Base-by-base conservation (phyloP, 2,329 filamentous ascomycete species). In the Aulographum hederae region DNA sequence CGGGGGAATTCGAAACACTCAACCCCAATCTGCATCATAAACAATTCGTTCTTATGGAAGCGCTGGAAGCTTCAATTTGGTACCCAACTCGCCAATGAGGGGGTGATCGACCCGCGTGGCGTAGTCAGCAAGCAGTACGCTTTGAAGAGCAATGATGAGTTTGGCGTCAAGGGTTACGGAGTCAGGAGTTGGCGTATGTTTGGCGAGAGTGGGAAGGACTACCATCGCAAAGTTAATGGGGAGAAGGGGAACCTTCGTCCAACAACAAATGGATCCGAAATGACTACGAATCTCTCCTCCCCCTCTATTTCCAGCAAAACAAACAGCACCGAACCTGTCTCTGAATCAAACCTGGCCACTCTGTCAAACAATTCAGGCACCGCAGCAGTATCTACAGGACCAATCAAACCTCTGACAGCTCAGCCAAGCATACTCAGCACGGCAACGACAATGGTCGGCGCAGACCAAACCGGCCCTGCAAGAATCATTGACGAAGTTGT, bases 41-140 rank as follows among this genome's bases (percentile, higher is more conserved):
- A 46, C 17, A 38, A 27, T 12, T 37, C 32, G 4, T 40, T 32
- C 6, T 43, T 47, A 34, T 52, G 49, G 47, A 36, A 38, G 16
- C 38, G 34, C 8, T 52, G 47, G 34, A 48, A 38, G 13, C 33
- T 52, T 4, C 48, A 52, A 26, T 38, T 52, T 19, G 44, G 46
- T 1, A 28, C 41, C 4, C 37, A 37, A 0, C 36, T 50, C 11
- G 37, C 34, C 4, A 29, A 14, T 14, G 37, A 35, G 3, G 42
- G 39, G 5, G 43, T 50, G 3, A 28, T 52, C 5, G 47, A 51
- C 17, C 43, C 43, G 1, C 39, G 47, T 6, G 48, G 49, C 3
- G 43, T 49, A 0, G 45, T 52, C 4, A 23, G 32, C 28, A 44
- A 39, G 41, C 31, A 31, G 5, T 20, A 26, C 21, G 18, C 12